Percentiles rank a stretch among this genome's conserved stretches.
Evolutionary conservation across 2,329 filamentous ascomycete genomes (phyloP).

Genomic region (Arthrobotrys musiformis): DNA sequence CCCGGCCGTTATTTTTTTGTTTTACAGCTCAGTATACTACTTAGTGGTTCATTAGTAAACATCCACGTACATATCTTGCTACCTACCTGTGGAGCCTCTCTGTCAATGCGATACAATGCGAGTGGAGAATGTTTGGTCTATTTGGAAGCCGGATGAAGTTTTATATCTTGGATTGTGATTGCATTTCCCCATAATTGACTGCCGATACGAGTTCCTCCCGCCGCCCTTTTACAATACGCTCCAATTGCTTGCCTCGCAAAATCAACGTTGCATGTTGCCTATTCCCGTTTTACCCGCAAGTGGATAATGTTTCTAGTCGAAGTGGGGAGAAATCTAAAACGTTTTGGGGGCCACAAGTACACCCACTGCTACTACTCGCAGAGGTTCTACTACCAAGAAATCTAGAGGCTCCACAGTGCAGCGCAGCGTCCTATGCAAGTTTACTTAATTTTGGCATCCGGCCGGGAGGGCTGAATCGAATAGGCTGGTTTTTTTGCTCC

Average conservation of each 20-base stretch:
- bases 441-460: slow-evolving; percentile 9
- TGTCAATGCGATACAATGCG: background rate
- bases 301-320: background rate
- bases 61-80: background rate
- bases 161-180: slow-evolving; percentile 6
- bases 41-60: background rate
- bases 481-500: background rate
- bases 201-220: slow-evolving; percentile 31
- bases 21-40: background rate
- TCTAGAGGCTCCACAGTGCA: background rate
- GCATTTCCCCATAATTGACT: background rate
- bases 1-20: background rate
- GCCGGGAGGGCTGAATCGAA: background rate
- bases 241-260: background rate
- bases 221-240: too few species aligned
- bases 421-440: background rate
- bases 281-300: slow-evolving; percentile 37
- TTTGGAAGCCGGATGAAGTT: background rate
- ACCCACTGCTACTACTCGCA: background rate
- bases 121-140: background rate
- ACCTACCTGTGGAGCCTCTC: background rate
- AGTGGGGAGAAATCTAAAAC: background rate
- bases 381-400: background rate
- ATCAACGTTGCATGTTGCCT: slow-evolving; percentile 32
- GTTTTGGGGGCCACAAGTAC: slow-evolving; percentile 8